phyloP scores from a whole-genome alignment of 768 basidiomycete genomes.

The Mycena leptocephala region DNA sequence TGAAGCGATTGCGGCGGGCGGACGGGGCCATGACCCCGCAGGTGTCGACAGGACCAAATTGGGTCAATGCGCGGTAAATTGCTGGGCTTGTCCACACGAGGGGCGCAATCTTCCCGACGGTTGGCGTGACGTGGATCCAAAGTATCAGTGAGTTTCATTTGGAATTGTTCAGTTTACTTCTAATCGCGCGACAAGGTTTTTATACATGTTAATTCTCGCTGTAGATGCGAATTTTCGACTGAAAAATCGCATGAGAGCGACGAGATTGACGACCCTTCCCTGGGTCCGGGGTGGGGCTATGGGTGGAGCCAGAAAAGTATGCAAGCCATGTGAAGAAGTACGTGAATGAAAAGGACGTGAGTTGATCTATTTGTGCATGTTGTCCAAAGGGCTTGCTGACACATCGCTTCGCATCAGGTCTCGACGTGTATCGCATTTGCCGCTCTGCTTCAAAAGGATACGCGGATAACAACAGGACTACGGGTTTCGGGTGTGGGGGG shows the following conservation, averaged over 20 bases:
- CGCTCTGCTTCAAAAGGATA: constrained; percentile 28
- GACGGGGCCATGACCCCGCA: constrained; percentile 2
- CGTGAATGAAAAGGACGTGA: constrained; percentile 27
- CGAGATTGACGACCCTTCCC: constrained; percentile 27
- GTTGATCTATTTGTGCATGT: no score
- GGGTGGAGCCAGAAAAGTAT: constrained; percentile 14
- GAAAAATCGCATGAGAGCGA: constrained; percentile 26
- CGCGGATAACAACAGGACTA: constrained; percentile 25
- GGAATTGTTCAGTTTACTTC: no score
- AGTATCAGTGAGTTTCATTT: not conserved
- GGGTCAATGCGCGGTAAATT: constrained; percentile 29
- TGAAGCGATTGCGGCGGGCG: not conserved
- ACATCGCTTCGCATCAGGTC: no score
- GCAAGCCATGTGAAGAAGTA: constrained; percentile 23
- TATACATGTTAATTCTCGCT: constrained; percentile 25
- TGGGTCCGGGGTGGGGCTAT: constrained; percentile 27
- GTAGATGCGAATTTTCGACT: no score
- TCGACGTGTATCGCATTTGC: constrained; percentile 33
- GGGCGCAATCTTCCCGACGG: constrained; percentile 33
- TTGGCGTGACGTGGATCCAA: constrained; percentile 9
- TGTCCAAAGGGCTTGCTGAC: no score
- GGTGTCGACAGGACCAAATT: constrained; percentile 5
- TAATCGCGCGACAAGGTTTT: no score
- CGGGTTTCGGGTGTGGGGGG: constrained; percentile 25
- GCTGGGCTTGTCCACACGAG: no score